These are phyloP conservation scores for Microbotryomycetes sp. DNA, from an alignment of 1,284 basidiomycete genomes.

Conservation along the genomic window DNA sequence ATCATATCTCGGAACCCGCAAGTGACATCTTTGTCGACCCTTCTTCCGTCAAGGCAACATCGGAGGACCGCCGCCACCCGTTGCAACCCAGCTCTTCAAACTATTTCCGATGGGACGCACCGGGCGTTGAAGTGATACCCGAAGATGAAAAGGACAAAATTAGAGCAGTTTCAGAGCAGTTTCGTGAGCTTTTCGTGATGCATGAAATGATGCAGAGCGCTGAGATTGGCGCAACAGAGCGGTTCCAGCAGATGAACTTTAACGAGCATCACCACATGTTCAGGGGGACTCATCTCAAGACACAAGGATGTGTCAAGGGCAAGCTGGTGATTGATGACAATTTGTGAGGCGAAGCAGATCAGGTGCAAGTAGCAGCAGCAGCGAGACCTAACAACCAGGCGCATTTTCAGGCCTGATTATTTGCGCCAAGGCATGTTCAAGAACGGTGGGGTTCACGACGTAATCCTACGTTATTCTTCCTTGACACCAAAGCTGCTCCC, in stretches of 20 bases:
- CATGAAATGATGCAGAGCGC: constrained; percentile 25
- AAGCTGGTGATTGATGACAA: constrained; percentile 25
- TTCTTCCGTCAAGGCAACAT: background rate
- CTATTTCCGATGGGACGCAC: constrained; percentile 29
- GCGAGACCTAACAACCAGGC: too few species aligned
- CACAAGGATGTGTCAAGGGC: constrained; percentile 32
- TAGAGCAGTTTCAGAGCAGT: constrained; percentile 31
- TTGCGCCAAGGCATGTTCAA: constrained; percentile 35
- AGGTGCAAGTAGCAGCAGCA: too few species aligned
- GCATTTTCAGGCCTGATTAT: too few species aligned
- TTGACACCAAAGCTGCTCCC: constrained; percentile 33
- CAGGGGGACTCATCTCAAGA: constrained; percentile 16
- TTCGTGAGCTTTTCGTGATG: constrained; percentile 28
- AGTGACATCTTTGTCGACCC: background rate
- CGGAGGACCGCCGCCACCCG: background rate
- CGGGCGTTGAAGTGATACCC: constrained; percentile 28
- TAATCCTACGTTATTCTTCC: constrained; percentile 32
- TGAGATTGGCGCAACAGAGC: background rate
- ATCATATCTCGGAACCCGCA: background rate
- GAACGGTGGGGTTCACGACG: constrained; percentile 28
- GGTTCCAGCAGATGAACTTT: background rate
- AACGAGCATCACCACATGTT: constrained; percentile 16
- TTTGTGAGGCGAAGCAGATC: too few species aligned
- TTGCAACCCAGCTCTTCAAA: background rate
- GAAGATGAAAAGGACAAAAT: constrained; percentile 34